These are phyloP conservation scores for Skeletonema grethae DNA, from an alignment of 108 stramenopile species.

Conservation along the genomic window DNA sequence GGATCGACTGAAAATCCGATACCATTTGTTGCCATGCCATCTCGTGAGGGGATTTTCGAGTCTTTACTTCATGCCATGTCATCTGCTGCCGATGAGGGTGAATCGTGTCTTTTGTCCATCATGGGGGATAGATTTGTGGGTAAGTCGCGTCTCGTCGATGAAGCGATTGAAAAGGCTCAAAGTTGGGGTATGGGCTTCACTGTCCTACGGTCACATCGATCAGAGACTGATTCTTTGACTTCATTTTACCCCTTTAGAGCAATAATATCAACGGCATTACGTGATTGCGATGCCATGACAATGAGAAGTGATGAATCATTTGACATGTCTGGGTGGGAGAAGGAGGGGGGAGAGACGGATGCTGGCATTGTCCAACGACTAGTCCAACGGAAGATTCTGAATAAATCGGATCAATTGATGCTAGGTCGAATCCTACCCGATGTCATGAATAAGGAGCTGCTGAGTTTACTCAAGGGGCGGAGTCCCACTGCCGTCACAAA, in stretches of 20 bases:
- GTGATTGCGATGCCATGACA: slow-evolving; percentile 20
- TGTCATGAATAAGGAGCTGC: slow-evolving; percentile 26
- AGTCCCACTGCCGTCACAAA: slow-evolving; percentile 26
- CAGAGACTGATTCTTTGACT: slow-evolving; percentile 15
- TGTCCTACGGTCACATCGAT: slow-evolving; percentile 28
- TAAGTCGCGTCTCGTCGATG: slow-evolving; percentile 28
- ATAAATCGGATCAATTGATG: slow-evolving; percentile 47
- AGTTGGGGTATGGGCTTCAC: slow-evolving; percentile 24
- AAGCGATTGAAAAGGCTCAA: slow-evolving; percentile 22
- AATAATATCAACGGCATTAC: slow-evolving; percentile 30
- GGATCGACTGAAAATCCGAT: neutral
- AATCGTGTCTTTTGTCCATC: slow-evolving; percentile 22
- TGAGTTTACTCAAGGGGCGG: slow-evolving; percentile 36
- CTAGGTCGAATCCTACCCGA: slow-evolving; percentile 36
- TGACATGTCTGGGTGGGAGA: neutral
- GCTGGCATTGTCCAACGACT: slow-evolving; percentile 21
- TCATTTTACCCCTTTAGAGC: slow-evolving; percentile 38
- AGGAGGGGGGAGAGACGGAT: slow-evolving; percentile 1
- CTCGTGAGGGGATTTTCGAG: slow-evolving; percentile 23
- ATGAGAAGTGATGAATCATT: neutral
- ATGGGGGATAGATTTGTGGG: slow-evolving; percentile 31
- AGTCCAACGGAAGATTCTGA: slow-evolving; percentile 26
- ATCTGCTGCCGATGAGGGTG: slow-evolving; percentile 29
- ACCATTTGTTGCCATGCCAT: slow-evolving; percentile 31
- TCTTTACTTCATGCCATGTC: slow-evolving; percentile 17